Conservation (phyloP, 352 stramenopile species). For the Globisporangium echinulatum region DNA sequence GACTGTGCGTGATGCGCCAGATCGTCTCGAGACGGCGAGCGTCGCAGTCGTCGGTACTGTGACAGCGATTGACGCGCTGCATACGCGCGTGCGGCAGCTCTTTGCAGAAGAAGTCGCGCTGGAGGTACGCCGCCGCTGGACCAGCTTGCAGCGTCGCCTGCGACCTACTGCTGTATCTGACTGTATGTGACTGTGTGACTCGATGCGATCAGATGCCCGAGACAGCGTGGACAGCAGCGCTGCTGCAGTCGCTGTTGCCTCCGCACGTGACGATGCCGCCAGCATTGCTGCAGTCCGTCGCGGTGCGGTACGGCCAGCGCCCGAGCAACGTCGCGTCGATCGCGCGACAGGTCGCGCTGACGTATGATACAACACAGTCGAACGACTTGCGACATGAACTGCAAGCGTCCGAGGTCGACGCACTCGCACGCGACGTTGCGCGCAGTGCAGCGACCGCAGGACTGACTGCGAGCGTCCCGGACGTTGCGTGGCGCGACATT, state of each 20-base stretch:
- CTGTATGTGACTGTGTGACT: neutral
- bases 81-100: constrained; percentile 59
- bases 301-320: constrained; percentile 70
- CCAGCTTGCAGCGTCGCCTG: too few relatives aligned
- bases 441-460: constrained; percentile 29
- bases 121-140: constrained; percentile 29
- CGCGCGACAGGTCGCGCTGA: constrained; percentile 28
- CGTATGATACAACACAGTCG: too few relatives aligned
- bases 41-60: constrained; percentile 65
- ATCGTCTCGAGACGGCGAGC: constrained; percentile 18
- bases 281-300: constrained; percentile 36
- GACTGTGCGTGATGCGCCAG: constrained; percentile 5
- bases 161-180: too few relatives aligned
- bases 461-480: constrained; percentile 41
- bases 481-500: constrained; percentile 72
- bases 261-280: neutral
- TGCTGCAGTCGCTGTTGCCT: constrained; percentile 43
- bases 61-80: constrained; percentile 41
- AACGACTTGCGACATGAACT: neutral
- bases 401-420: constrained; percentile 27
- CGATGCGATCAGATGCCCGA: constrained; percentile 36
- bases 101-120: constrained; percentile 75
- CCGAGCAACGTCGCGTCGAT: constrained; percentile 66
- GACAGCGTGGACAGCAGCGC: constrained; percentile 41
- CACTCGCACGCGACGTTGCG: constrained; percentile 33